phyloP scores from a whole-genome alignment of 192 early-diverging fungal species.

The Entophlyctis luteolus region DNA sequence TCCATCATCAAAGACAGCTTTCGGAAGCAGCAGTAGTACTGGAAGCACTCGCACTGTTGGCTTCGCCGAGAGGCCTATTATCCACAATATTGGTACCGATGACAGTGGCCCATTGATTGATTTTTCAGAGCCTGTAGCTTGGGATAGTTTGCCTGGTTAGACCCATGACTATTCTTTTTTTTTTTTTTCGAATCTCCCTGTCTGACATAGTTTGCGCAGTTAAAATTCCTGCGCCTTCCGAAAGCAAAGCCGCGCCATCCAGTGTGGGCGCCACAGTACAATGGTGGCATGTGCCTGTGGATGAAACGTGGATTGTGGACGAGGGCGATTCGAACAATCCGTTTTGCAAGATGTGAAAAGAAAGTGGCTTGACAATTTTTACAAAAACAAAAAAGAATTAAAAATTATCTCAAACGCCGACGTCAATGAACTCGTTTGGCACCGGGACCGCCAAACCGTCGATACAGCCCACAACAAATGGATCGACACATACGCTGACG shows the following conservation, averaged over 20 bases:
- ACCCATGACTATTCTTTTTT: neutral
- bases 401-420: too few relatives aligned
- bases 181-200: constrained; percentile 1
- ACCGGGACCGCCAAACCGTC: too few relatives aligned
- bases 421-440: too few relatives aligned
- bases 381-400: too few relatives aligned
- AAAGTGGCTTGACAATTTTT: neutral
- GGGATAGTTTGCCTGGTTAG: constrained; percentile 11
- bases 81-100: neutral
- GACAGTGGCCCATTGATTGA: constrained; percentile 12
- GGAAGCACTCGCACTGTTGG: neutral
- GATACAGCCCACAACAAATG: too few relatives aligned
- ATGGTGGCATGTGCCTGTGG: constrained; percentile 29
- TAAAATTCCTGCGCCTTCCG: neutral
- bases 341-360: constrained; percentile 2
- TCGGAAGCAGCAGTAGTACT: neutral
- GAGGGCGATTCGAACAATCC: constrained; percentile 26
- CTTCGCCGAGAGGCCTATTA: neutral
- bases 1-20: neutral
- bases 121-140: constrained; percentile 3
- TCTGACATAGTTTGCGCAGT: neutral
- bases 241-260: neutral
- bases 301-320: constrained; percentile 27
- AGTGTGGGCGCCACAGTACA: neutral
- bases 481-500: too few relatives aligned